These are phyloP conservation scores for Acanthamoeba quina DNA, from an alignment of 208 protist species.

Conservation along the genomic window DNA sequence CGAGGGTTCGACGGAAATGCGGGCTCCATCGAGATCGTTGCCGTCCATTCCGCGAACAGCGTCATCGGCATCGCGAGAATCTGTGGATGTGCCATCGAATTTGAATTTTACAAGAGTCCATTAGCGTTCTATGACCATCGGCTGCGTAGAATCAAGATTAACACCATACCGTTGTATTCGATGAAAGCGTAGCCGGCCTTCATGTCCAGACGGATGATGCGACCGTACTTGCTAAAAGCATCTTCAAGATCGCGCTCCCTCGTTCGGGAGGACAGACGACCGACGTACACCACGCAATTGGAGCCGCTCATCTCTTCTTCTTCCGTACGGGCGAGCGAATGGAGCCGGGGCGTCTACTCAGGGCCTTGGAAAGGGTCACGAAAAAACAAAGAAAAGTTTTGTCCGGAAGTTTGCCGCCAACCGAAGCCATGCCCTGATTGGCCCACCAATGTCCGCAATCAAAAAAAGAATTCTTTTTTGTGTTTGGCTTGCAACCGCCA, in stretches of 20 bases:
- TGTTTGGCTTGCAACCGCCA: too few relatives aligned
- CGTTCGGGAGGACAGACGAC: conserved; percentile 52
- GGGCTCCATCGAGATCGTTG: conserved; percentile 28
- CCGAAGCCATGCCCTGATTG: too few relatives aligned
- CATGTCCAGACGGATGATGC: conserved; percentile 65
- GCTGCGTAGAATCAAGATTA: background rate
- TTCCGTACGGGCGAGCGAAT: too few relatives aligned
- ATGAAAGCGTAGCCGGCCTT: conserved; percentile 78
- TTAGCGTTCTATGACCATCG: background rate
- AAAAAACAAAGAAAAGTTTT: too few relatives aligned
- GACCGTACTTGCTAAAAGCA: conserved; percentile 65
- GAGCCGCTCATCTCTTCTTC: too few relatives aligned
- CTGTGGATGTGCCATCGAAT: background rate
- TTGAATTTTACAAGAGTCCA: too few relatives aligned
- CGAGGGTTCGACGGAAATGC: conserved; percentile 45
- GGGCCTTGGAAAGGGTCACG: too few relatives aligned
- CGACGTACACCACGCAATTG: conserved; percentile 63
- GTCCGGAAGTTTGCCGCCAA: too few relatives aligned
- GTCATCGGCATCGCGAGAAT: conserved; percentile 68
- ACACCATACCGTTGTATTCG: conserved; percentile 6
- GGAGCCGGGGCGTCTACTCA: too few relatives aligned
- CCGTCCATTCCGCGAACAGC: conserved; percentile 70
- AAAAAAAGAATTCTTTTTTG: too few relatives aligned
- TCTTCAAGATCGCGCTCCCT: conserved; percentile 71
- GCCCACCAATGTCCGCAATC: too few relatives aligned